Evolutionary conservation across 179 eudicot species (phyloP), one percentile per base, ranked within the genome.

Genomic region (Sideroxylon spinosum): DNA sequence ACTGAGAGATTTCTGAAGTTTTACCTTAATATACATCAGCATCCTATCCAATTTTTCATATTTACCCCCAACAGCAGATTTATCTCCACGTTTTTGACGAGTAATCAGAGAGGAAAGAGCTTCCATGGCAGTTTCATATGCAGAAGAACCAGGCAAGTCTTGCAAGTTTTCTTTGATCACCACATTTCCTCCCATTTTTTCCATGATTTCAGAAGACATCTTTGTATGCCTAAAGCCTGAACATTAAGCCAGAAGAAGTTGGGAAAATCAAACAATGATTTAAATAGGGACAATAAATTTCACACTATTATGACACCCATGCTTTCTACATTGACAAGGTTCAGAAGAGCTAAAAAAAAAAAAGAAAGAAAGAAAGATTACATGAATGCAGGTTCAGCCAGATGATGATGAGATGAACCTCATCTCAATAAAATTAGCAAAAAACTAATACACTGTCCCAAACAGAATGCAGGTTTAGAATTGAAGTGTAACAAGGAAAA

Each of bases 71-170:
- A 83, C 61, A 59, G 76, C 25, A 61, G 86, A 65, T 80, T 61
- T 83, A 14, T 86, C 90, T 61, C 90, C 88, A 37, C 97, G 89
- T 82, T 84, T 91, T 80, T 87, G 84, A 78, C 83, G 73, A 78
- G 87, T 83, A 71, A 92, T 92, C 64, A 92, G 91, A 77, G 97
- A 89, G 68, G 95, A 91, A 83, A 91, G 95, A 68, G 97, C 92
- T 79, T 91, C 91, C 97, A 92, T 89, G 75, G 89, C 89, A 81
- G 82, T 65, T 76, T 91, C 97, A 81, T 92, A 92, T 62, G 91
- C 78, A 29, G 87, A 73, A 76, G 89, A 85, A 79, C 65, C 70
- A 83, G 83, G 76, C 64, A 79, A 78, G 37, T 81, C 78, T 44
- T 82, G 44, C 19, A 75, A 72, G 77, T 74, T 70, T 53, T 87